Percentiles rank a stretch among this genome's conserved stretches.
Conservation (phyloP, 106 monocot species). For the Amphibolis antarctica region DNA sequence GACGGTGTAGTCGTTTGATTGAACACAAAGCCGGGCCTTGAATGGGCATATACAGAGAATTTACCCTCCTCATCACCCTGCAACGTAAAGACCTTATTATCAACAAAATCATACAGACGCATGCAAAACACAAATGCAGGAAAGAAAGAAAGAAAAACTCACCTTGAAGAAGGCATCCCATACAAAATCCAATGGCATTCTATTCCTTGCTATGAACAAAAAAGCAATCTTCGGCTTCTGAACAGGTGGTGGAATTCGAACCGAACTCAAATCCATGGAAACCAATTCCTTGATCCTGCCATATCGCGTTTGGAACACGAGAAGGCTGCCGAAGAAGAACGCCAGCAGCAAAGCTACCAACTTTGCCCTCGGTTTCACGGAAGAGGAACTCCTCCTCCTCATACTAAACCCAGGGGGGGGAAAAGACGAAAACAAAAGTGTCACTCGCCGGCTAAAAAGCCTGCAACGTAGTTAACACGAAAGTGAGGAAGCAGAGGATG, state of each 20-base stretch:
- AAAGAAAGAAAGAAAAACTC: not conserved
- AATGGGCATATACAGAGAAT: conserved; percentile 79
- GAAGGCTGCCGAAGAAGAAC: conserved; percentile 33
- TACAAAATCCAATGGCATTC: conserved; percentile 66
- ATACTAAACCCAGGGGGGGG: conserved; percentile 6
- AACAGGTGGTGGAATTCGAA: not conserved
- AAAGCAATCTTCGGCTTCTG: conserved; percentile 66
- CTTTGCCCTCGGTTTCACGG: conserved; percentile 19
- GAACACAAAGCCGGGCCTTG: conserved; percentile 78
- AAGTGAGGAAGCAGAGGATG: too few species aligned
- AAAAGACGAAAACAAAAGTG: too few species aligned
- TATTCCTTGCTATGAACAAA: conserved; percentile 80
- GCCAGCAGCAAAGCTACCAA: conserved; percentile 16
- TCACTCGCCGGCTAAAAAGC: too few species aligned
- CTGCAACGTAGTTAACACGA: too few species aligned
- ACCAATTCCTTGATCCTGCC: conserved; percentile 4
- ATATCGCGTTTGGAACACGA: conserved; percentile 25
- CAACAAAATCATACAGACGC: not conserved
- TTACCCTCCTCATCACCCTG: conserved; percentile 60
- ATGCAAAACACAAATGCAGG: not conserved
- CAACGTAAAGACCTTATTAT: not conserved
- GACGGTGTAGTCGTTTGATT: conserved; percentile 58
- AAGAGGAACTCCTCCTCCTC: conserved; percentile 41
- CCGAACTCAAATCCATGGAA: not conserved
- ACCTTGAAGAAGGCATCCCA: conserved; percentile 93